These are phyloP conservation scores for Aspergillus fischeri DNA, from an alignment of 2,329 filamentous ascomycete species.

Conservation along the genomic window DNA sequence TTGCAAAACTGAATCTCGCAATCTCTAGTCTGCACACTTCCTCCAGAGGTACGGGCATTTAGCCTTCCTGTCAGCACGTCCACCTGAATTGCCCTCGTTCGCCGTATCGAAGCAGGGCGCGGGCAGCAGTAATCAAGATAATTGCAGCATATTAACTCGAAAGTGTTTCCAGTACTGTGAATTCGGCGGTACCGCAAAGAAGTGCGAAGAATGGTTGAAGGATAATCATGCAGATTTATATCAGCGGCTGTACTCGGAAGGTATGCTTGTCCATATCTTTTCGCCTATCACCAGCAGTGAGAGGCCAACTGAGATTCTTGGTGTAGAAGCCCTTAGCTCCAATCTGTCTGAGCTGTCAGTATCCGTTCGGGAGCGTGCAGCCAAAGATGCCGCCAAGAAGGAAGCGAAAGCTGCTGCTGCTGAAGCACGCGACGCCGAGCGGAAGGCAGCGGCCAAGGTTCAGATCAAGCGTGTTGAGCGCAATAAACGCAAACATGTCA, in stretches of 20 bases:
- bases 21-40: conserved; percentile 57
- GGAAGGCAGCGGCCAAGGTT: conserved; percentile 75
- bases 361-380: conserved; percentile 88
- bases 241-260: conserved; percentile 76
- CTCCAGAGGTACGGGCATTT: conserved; percentile 58
- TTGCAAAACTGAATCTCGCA: conserved; percentile 1
- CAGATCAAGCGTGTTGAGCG: conserved; percentile 95
- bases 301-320: not conserved
- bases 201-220: conserved; percentile 94
- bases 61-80: conserved; percentile 20
- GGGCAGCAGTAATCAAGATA: not conserved
- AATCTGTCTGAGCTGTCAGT: conserved; percentile 82
- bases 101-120: not conserved
- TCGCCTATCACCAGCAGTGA: not conserved
- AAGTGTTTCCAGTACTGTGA: conserved; percentile 77
- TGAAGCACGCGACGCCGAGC: conserved; percentile 77
- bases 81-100: not conserved
- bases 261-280: conserved; percentile 44
- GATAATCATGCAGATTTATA: conserved; percentile 71
- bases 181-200: conserved; percentile 92
- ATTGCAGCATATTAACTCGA: conserved; percentile 3
- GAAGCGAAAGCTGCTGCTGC: conserved; percentile 86
- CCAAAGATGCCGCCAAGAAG: conserved; percentile 96
- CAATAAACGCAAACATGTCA: conserved; percentile 97
- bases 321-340: conserved; percentile 70